Base-by-base conservation (phyloP, 2,329 filamentous ascomycete species). In the Pseudopithomyces chartarum region DNA sequence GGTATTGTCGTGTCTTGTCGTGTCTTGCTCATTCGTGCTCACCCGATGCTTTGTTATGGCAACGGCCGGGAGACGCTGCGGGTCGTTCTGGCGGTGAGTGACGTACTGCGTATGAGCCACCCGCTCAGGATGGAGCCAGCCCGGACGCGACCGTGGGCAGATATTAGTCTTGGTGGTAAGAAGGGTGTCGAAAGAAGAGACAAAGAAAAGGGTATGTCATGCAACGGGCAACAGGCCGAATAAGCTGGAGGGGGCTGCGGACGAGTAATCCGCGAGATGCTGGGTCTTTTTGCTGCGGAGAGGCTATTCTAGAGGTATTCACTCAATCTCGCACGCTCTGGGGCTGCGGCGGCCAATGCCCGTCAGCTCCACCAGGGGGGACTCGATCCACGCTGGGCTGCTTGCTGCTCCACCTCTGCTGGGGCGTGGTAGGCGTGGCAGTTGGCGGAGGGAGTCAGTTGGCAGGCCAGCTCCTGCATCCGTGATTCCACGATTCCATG, bases 11-110 rank as follows among this genome's bases (percentile, higher is more conserved):
- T 29, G 26, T 29, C 26, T 29, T 29, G 26, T 29, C 26, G 15
- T 2, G 19, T 23, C 10, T 20, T 20, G 33, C 23, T 17, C 45
- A 47, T 29, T 51, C 38, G 42, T 15, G 38, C 10, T 15, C 11
- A 19, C 19, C 10, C 3, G 36, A n/a, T 29, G 48, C 38, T 51
- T 51, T 51, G 48, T 51, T 51, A 51, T 51, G 48, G 48, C 48
- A 51, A 51, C 48, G 36, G 38, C 38, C n/a, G 38, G n/a, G 48
- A 42, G 48, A 51, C 23, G 23, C 22, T 29, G 48, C 48, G 48
- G 48, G 48, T 51, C 48, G 48, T 43, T 42, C 48, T 51, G 48
- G 48, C 48, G 48, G 48, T 51, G 48, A 51, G 48, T 51, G 48
- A 51, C 48, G 48, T 51, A 51, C 47, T 43, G 34, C 19, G n/a